Percentiles rank a stretch among this genome's conserved stretches.
These are phyloP conservation scores for Schrenkiella parvula DNA, from an alignment of 345 rosid species.

Conservation along the genomic window DNA sequence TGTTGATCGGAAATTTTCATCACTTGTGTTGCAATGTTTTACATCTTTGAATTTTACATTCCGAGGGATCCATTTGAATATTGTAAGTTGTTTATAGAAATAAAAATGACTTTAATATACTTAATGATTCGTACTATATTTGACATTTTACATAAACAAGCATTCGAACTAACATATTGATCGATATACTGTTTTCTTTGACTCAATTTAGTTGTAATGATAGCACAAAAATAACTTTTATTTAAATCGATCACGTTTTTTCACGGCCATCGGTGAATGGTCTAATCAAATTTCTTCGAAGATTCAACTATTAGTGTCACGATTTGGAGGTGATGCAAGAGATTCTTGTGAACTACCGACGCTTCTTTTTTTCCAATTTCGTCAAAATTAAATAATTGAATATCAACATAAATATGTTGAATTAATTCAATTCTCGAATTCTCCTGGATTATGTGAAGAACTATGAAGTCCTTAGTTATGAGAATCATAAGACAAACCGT, in stretches of 20 bases:
- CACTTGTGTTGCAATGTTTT: not conserved
- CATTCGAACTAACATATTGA: not conserved
- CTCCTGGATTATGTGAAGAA: not conserved
- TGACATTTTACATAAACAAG: not conserved
- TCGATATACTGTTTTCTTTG: not conserved
- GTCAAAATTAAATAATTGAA: not conserved
- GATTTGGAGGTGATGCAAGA: not conserved
- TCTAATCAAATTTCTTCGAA: not conserved
- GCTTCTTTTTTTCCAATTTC: not conserved
- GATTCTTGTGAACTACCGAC: not conserved
- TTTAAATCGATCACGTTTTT: not conserved
- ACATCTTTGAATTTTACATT: not conserved
- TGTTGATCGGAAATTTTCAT: not conserved
- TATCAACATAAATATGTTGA: too few species aligned
- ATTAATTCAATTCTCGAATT: not conserved
- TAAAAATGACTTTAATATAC: not conserved
- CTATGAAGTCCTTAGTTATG: not conserved
- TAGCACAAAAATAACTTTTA: not conserved
- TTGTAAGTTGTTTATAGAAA: slow-evolving; percentile 3
- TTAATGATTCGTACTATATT: not conserved
- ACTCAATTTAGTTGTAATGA: not conserved
- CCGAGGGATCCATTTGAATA: not conserved
- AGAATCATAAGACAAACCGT: not conserved
- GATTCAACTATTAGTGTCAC: not conserved
- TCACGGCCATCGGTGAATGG: not conserved